These are phyloP conservation scores for Paramecium sonneborni DNA, from an alignment of 73 alveolate species.

Conservation along the genomic window DNA sequence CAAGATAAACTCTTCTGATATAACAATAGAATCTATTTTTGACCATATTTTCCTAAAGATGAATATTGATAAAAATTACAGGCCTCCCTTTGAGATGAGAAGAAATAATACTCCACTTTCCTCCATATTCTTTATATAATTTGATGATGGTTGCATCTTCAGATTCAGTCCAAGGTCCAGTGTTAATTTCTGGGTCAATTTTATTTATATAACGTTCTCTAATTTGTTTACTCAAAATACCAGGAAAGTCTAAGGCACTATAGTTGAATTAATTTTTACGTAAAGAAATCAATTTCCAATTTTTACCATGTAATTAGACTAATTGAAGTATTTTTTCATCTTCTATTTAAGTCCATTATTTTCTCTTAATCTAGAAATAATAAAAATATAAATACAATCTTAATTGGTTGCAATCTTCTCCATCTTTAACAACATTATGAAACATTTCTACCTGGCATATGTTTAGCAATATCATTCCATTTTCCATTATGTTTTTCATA, in stretches of 20 bases:
- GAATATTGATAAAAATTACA: neutral
- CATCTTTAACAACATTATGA: conserved; percentile 62
- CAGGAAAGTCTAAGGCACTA: conserved; percentile 51
- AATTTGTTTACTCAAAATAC: conserved; percentile 89
- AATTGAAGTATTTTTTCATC: conserved; percentile 56
- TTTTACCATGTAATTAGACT: conserved; percentile 53
- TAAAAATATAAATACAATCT: neutral
- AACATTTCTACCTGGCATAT: conserved; percentile 67
- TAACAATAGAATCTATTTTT: conserved; percentile 65
- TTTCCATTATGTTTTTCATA: conserved; percentile 34
- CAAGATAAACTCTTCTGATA: conserved; percentile 59
- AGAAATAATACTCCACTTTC: conserved; percentile 63
- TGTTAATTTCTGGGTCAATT: conserved; percentile 92
- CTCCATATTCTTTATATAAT: conserved; percentile 47
- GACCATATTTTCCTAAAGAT: conserved; percentile 54
- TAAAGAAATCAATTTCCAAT: conserved; percentile 62
- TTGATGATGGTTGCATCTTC: conserved; percentile 73
- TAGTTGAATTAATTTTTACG: conserved; percentile 56
- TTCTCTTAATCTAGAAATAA: conserved; percentile 5
- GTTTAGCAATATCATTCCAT: conserved; percentile 63
- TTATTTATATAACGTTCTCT: conserved; percentile 98
- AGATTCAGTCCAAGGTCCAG: conserved; percentile 88
- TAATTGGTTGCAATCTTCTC: conserved; percentile 61
- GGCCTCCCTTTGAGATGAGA: conserved; percentile 62
- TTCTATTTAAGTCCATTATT: conserved; percentile 62